A percentile compares a stretch with the other conserved stretches of the same genome.
These are phyloP conservation scores for Neofusicoccum laricinum DNA, from an alignment of 2,329 filamentous ascomycete genomes.

Conservation along the genomic window DNA sequence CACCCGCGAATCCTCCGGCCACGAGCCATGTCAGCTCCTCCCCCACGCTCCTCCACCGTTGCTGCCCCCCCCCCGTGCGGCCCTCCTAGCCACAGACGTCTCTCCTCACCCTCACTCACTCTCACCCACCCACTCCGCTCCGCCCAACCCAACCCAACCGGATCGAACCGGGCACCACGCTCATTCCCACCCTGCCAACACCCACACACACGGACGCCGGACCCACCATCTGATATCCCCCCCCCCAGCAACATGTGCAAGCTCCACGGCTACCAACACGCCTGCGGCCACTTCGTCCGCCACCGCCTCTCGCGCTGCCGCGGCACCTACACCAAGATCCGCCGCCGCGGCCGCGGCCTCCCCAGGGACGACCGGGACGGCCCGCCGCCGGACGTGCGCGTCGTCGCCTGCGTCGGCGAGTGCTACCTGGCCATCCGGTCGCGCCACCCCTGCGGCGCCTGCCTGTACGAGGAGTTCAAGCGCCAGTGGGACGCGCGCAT, in stretches of 20 bases:
- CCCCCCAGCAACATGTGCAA: constrained; percentile 34
- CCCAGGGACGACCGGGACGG: constrained; percentile 3
- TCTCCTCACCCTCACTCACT: background rate
- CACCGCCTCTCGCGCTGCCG: constrained; percentile 32
- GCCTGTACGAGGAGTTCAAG: constrained; percentile 19
- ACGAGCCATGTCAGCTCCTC: background rate
- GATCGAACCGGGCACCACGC: background rate
- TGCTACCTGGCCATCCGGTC: constrained; percentile 25
- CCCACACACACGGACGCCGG: background rate
- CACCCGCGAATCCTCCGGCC: background rate
- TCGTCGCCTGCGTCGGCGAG: constrained; percentile 27
- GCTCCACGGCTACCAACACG: constrained; percentile 28
- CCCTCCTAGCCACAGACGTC: background rate
- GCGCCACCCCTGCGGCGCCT: constrained; percentile 23
- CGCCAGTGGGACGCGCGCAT: constrained; percentile 20
- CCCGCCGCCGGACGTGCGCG: background rate
- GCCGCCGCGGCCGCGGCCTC: background rate
- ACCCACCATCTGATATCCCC: background rate
- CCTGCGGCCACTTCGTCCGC: constrained; percentile 30
- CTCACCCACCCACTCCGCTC: background rate
- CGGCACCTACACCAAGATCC: constrained; percentile 29
- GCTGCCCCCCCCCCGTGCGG: background rate
- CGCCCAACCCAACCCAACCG: background rate
- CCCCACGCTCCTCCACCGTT: background rate
- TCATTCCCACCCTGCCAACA: background rate